Conservation (phyloP, 2,329 filamentous ascomycete species). For the Tolypocladium guangdongense region DNA sequence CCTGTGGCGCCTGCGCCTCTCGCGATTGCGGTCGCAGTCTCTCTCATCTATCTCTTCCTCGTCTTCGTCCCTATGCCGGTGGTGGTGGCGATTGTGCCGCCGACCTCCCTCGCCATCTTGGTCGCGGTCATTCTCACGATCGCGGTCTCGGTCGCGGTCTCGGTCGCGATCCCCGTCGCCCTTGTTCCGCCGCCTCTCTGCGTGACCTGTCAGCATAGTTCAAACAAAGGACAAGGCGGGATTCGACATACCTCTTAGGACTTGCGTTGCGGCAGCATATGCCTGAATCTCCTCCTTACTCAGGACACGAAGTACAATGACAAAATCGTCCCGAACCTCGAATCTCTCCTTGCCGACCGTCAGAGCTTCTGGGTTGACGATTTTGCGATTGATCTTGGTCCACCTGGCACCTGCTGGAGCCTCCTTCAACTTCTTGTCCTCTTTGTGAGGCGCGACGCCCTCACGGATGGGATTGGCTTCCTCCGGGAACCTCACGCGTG, state of each 20-base stretch:
- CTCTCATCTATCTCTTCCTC: constrained; percentile 1
- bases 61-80: constrained; percentile 21
- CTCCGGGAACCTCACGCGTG: constrained; percentile 76
- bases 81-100: constrained; percentile 19
- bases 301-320: constrained; percentile 83
- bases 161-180: constrained; percentile 25
- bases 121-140: constrained; percentile 18
- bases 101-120: constrained; percentile 14
- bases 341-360: constrained; percentile 82
- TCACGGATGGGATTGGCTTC: constrained; percentile 74
- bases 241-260: constrained; percentile 58
- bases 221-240: neutral
- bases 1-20: constrained; percentile 10
- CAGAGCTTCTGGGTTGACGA: constrained; percentile 83
- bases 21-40: constrained; percentile 5
- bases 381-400: constrained; percentile 82
- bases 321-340: constrained; percentile 84
- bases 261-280: constrained; percentile 70
- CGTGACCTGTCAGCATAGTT: constrained; percentile 1
- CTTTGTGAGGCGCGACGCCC: constrained; percentile 88
- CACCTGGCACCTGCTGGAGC: constrained; percentile 73
- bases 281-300: constrained; percentile 83
- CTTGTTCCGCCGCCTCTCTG: constrained; percentile 22
- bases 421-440: constrained; percentile 60
- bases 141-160: constrained; percentile 18